phyloP scores from a whole-genome alignment of 441 rosid species.

The Populus trichocarpa region DNA sequence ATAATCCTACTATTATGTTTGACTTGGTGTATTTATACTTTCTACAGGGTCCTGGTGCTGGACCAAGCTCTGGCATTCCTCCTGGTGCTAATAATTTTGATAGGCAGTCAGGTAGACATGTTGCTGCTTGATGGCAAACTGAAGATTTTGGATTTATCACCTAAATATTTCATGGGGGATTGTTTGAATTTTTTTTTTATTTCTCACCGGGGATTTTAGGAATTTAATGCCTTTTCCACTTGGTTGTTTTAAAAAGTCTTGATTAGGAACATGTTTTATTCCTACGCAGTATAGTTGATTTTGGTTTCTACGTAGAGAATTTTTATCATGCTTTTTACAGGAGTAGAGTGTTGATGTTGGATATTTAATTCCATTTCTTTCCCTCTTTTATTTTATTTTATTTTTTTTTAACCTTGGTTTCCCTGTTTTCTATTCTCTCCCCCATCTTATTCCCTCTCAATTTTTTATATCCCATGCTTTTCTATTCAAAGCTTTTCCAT shows the following conservation, averaged over 20 bases:
- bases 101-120: slow-evolving; percentile 31
- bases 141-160: not conserved
- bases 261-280: not conserved
- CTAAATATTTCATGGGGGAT: not conserved
- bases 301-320: not conserved
- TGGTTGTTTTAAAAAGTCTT: not conserved
- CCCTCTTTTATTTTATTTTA: not conserved
- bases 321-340: not conserved
- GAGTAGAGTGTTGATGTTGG: not conserved
- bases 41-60: slow-evolving; percentile 37
- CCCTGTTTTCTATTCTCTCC: not conserved
- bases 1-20: not conserved
- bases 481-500: not conserved
- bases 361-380: not conserved
- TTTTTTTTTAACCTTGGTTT: no score
- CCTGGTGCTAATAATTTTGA: slow-evolving; percentile 27
- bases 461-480: not conserved
- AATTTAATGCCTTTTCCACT: not conserved
- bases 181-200: no score
- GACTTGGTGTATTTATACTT: not conserved
- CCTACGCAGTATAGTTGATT: not conserved
- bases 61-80: slow-evolving; percentile 43
- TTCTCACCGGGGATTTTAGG: not conserved
- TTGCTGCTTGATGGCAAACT: not conserved
- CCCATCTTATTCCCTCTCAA: not conserved